Percentiles rank a stretch among this genome's conserved stretches.
These are phyloP conservation scores for Saprolegnia diclina DNA, from an alignment of 352 stramenopile species.

Conservation along the genomic window DNA sequence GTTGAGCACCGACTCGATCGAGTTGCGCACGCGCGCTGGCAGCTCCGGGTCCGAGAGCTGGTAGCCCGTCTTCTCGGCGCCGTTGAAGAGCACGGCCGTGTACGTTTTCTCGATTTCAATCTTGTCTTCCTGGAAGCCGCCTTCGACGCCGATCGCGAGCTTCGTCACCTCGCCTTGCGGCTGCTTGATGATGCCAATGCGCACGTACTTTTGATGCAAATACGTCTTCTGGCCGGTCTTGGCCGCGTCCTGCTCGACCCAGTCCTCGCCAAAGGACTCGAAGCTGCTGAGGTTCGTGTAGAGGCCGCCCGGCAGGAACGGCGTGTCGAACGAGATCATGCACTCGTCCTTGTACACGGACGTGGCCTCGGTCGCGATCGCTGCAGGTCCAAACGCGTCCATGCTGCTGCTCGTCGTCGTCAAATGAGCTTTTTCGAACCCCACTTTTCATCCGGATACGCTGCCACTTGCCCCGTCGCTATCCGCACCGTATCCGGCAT, in stretches of 20 bases:
- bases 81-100: constrained; percentile 65
- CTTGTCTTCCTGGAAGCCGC: constrained; percentile 92
- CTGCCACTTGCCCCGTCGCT: too few species aligned
- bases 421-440: background rate
- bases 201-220: constrained; percentile 58
- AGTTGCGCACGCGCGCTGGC: constrained; percentile 46
- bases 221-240: constrained; percentile 45
- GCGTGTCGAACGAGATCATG: constrained; percentile 95
- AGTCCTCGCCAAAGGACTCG: constrained; percentile 85
- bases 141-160: constrained; percentile 93
- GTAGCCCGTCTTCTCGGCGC: constrained; percentile 38
- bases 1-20: constrained; percentile 54
- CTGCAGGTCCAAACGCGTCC: constrained; percentile 30
- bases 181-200: constrained; percentile 37
- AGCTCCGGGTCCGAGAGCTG: constrained; percentile 37
- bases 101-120: constrained; percentile 80
- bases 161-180: constrained; percentile 57
- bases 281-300: constrained; percentile 94
- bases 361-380: constrained; percentile 48
- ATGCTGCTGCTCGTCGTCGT: background rate
- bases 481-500: too few species aligned
- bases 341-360: constrained; percentile 97
- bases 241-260: constrained; percentile 50
- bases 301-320: constrained; percentile 51
- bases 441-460: background rate